Base-by-base conservation (phyloP, 140 eudicot species). In the Anethum foeniculum region DNA sequence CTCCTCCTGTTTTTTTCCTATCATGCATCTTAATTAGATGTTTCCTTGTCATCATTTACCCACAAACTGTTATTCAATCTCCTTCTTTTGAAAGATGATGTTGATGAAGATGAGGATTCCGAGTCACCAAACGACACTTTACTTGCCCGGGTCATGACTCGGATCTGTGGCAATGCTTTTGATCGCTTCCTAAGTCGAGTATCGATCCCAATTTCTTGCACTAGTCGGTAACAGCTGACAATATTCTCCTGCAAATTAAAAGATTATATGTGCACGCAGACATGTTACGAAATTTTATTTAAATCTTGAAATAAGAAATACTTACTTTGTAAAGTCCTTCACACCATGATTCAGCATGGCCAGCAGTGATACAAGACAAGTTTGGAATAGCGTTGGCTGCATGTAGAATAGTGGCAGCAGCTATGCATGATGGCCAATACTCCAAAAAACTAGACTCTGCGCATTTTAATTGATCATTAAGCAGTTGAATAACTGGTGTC, bases 361-460 rank as follows among this genome's bases (percentile, higher is more conserved):
- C 94, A 71, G 94, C 96, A 81, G 87, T 90, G 72, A 90, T 76
- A 71, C 84, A 88, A 43, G 98, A 89, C 82, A 94, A 90, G 18
- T 82, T 88, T 34, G 98, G 96, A 39, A 92, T 84, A 80, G 92
- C 90, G 43, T 86, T 92, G 52, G 97, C 93, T 71, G 97, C 98
- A 83, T 93, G 86, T 68, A 94, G 98, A 68, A 92, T 85, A 48
- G 97, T 81, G 79, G 98, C 94, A 65, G 98, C 97, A 69, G 97
- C 97, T 81, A 92, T 89, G 88, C 97, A 90, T 85, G 98, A 94
- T 87, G 98, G 97, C 93, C 94, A 83, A 83, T 87, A 90, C 91
- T 87, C 97, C 27, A 92, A 84, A 82, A 94, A 88, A 82, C 93
- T 90, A 49, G 88, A 83, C 86, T 92, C 98, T 94, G 94, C 25